phyloP scores from a whole-genome alignment of 2,329 filamentous ascomycete genomes.

The Fonsecaea erecta region DNA sequence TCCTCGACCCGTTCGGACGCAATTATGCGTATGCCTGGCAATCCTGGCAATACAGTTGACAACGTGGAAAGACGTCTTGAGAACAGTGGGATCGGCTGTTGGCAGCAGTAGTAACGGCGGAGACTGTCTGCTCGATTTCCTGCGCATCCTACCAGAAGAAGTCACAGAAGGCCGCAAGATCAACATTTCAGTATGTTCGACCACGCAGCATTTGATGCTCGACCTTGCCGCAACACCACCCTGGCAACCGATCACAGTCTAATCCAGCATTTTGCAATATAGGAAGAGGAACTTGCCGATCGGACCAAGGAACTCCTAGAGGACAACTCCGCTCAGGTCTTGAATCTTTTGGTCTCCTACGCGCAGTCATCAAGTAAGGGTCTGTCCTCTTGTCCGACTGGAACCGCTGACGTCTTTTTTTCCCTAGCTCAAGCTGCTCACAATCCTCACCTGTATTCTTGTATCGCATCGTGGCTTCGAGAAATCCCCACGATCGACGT shows the following conservation, averaged over 20 bases:
- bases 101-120: constrained; percentile 70
- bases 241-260: constrained; percentile 52
- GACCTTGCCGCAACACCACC: constrained; percentile 51
- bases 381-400: constrained; percentile 29
- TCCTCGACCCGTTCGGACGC: constrained; percentile 81
- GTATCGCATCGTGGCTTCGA: constrained; percentile 93
- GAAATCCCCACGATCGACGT: constrained; percentile 86
- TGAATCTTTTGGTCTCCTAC: constrained; percentile 86
- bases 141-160: constrained; percentile 96
- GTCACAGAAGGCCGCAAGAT: constrained; percentile 99
- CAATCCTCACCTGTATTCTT: constrained; percentile 90
- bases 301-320: constrained; percentile 88
- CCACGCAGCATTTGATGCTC: constrained; percentile 50
- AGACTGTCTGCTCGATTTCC: constrained; percentile 89
- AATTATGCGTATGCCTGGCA: constrained; percentile 92
- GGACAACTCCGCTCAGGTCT: constrained; percentile 86
- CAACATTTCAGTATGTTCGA: constrained; percentile 94
- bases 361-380: constrained; percentile 82
- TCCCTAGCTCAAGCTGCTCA: constrained; percentile 71
- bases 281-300: constrained; percentile 92
- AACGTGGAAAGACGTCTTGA: constrained; percentile 90
- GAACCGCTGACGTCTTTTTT: constrained; percentile 36
- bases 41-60: constrained; percentile 96
- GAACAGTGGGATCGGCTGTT: constrained; percentile 77
- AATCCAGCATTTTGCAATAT: constrained; percentile 54